Conservation (phyloP, 2,329 filamentous ascomycete species). For the Cyphellophora europaea region DNA sequence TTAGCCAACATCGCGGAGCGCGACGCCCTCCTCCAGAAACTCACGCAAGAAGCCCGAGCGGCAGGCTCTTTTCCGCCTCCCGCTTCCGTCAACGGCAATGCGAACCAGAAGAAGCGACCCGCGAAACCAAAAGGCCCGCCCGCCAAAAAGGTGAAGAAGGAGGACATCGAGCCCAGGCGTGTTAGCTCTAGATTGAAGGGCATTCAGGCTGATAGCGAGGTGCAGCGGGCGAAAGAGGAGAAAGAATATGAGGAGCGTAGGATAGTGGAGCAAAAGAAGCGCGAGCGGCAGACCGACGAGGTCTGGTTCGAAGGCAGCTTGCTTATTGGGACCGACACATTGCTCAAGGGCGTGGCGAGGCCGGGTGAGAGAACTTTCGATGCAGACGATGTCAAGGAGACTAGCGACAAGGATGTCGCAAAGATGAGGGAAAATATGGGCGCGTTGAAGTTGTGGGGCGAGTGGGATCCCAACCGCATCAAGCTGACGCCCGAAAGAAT, state of each 20-base stretch:
- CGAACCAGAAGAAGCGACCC: conserved; percentile 33
- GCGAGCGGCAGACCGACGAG: conserved; percentile 55
- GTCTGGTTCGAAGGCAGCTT: conserved; percentile 72
- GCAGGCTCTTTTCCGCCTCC: conserved; percentile 56
- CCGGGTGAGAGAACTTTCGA: conserved; percentile 79
- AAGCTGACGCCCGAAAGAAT: conserved; percentile 84
- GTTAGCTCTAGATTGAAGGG: conserved; percentile 54
- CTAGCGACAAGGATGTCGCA: conserved; percentile 65
- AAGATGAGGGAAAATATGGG: conserved; percentile 68
- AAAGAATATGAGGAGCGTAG: conserved; percentile 50
- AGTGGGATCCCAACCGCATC: conserved; percentile 78
- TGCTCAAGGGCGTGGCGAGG: conserved; percentile 57
- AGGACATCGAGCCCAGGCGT: conserved; percentile 50
- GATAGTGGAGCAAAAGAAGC: conserved; percentile 51
- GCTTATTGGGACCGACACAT: conserved; percentile 52
- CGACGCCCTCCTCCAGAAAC: conserved; percentile 69
- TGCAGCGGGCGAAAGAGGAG: conserved; percentile 59
- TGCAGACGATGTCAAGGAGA: conserved; percentile 64
- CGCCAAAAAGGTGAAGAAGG: conserved; percentile 53
- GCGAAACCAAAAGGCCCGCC: conserved; percentile 37
- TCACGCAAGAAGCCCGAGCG: conserved; percentile 57
- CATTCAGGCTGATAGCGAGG: conserved; percentile 57
- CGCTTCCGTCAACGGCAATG: conserved; percentile 30
- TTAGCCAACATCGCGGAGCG: conserved; percentile 82
- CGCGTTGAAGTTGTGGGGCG: conserved; percentile 67